Evolutionary conservation across 2,329 filamentous ascomycete species (phyloP).

Genomic region (Monosporascus sp.): DNA sequence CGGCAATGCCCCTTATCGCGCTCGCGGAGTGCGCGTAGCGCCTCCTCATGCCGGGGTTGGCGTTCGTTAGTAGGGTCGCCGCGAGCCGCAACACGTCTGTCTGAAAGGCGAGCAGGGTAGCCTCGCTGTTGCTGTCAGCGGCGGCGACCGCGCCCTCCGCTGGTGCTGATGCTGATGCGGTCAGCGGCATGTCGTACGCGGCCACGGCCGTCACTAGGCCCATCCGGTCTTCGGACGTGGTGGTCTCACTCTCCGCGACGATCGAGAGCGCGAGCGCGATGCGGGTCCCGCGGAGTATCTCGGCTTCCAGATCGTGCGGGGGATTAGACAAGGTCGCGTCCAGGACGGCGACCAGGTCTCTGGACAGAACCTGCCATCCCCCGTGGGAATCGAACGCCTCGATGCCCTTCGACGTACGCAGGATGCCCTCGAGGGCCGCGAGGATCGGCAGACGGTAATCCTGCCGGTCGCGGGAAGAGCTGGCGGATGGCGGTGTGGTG

Average conservation of each 20-base stretch:
- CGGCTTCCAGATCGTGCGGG: constrained; percentile 14
- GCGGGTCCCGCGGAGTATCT: constrained; percentile 46
- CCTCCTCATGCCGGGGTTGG: constrained; percentile 40
- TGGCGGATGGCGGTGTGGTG: not conserved
- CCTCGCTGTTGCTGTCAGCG: not conserved
- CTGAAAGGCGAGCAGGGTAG: constrained; percentile 41
- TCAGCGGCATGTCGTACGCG: constrained; percentile 38
- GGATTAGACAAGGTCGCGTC: constrained; percentile 20
- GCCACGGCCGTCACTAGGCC: constrained; percentile 46
- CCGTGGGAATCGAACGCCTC: constrained; percentile 43
- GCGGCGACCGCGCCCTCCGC: constrained; percentile 1
- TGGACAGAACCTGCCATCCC: constrained; percentile 49
- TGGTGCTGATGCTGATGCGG: not conserved
- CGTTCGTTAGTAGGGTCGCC: constrained; percentile 43
- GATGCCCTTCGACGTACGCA: constrained; percentile 42
- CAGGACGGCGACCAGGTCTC: constrained; percentile 44
- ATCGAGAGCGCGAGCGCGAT: constrained; percentile 51
- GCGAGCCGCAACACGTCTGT: constrained; percentile 52
- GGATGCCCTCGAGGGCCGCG: constrained; percentile 54
- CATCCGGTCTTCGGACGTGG: constrained; percentile 52
- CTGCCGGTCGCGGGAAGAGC: constrained; percentile 22
- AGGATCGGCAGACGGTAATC: constrained; percentile 55
- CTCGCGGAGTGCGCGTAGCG: constrained; percentile 47
- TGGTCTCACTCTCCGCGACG: constrained; percentile 42
- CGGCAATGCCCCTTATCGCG: constrained; percentile 44